A percentile compares a stretch with the other conserved stretches of the same genome.
These are phyloP conservation scores for Lyophyllum decastes DNA, from an alignment of 768 basidiomycete species.

Conservation along the genomic window DNA sequence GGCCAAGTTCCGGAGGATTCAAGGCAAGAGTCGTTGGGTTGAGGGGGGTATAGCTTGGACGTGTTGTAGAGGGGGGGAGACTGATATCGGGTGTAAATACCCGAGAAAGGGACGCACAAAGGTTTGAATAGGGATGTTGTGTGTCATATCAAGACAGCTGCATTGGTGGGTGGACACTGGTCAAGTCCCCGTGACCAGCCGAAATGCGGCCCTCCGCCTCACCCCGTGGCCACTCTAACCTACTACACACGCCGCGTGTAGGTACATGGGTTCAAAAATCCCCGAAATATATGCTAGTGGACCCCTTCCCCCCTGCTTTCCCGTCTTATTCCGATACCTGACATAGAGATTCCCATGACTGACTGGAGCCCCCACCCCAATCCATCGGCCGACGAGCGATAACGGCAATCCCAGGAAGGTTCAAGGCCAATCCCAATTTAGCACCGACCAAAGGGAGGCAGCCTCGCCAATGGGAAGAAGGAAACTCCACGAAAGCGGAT, in stretches of 20 bases:
- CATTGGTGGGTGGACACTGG: conserved; percentile 1
- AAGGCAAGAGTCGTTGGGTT: too few species aligned
- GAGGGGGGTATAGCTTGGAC: background rate
- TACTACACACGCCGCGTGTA: background rate
- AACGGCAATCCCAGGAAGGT: background rate
- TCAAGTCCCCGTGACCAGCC: conserved; percentile 12
- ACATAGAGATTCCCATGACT: conserved; percentile 3
- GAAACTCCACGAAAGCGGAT: too few species aligned
- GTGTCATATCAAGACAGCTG: conserved; percentile 18
- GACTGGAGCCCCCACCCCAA: background rate
- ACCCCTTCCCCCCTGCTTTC: background rate
- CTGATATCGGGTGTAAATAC: conserved; percentile 12
- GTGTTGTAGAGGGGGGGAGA: too few species aligned
- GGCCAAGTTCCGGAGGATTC: conserved; percentile 3
- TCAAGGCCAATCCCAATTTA: too few species aligned
- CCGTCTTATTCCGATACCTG: conserved; percentile 11
- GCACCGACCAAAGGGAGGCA: too few species aligned
- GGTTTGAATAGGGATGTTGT: conserved; percentile 3
- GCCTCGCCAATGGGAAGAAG: too few species aligned
- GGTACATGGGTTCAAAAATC: background rate
- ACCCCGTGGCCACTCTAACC: background rate
- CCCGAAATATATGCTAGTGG: background rate
- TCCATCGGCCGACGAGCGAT: background rate
- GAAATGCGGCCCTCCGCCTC: background rate
- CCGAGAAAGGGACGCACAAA: conserved; percentile 3